Conservation (phyloP, 441 rosid genomes). For the Manihot esculenta region DNA sequence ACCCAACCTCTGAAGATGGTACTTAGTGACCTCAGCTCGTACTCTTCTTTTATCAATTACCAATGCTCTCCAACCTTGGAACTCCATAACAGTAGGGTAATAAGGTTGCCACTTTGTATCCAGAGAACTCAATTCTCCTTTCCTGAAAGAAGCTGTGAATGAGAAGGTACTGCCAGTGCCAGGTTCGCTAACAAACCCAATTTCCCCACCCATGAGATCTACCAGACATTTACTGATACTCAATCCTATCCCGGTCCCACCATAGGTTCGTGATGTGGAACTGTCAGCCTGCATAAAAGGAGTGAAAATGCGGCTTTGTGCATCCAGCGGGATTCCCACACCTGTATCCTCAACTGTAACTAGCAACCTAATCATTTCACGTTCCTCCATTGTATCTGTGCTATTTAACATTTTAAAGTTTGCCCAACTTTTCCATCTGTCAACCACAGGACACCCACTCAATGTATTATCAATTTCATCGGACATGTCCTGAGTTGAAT, state of each 20-base stretch:
- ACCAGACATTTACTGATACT: constrained; percentile 92
- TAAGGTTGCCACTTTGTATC: constrained; percentile 50
- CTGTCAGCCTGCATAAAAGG: constrained; percentile 99
- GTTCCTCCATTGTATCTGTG: constrained; percentile 26
- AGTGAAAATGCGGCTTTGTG: constrained; percentile 79
- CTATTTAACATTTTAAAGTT: constrained; percentile 44
- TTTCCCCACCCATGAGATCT: constrained; percentile 94
- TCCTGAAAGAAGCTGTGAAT: constrained; percentile 65
- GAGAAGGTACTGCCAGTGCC: constrained; percentile 86
- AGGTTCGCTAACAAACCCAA: constrained; percentile 81
- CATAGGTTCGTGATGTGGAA: constrained; percentile 93
- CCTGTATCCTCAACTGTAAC: constrained; percentile 98
- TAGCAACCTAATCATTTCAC: constrained; percentile 53
- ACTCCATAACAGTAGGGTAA: constrained; percentile 47
- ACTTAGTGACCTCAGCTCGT: constrained; percentile 78
- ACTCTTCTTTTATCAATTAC: constrained; percentile 70
- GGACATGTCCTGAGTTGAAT: constrained; percentile 39
- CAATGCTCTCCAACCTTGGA: constrained; percentile 63
- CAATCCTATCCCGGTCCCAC: constrained; percentile 96
- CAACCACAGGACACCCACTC: constrained; percentile 81
- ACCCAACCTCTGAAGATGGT: constrained; percentile 80
- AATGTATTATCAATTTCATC: constrained; percentile 47
- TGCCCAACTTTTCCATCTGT: constrained; percentile 89
- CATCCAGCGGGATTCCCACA: constrained; percentile 75
- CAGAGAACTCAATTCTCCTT: constrained; percentile 45